Evolutionary conservation across 495 filamentous ascomycete species (phyloP), one percentile per base, ranked within the genome.

Genomic region (Polyplosphaeria fusca): DNA sequence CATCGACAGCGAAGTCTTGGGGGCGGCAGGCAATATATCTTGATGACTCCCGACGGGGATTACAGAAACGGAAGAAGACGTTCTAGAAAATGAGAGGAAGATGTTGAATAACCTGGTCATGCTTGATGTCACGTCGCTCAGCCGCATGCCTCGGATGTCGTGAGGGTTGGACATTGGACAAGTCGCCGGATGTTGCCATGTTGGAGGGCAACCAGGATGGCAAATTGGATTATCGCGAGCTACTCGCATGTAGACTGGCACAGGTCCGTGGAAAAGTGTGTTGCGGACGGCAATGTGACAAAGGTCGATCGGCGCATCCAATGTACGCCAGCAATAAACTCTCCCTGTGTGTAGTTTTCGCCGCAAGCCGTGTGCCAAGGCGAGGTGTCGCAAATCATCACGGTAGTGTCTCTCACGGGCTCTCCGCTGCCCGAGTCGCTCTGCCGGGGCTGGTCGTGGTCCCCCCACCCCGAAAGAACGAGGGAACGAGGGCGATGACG

Each of bases 1-100:
- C n/a, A 12, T 5, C 28, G 14, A 32, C 30, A 12, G 32, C 20
- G 25, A 32, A 20, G 19, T 28, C 18, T 37, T 18, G 40, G 13
- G 24, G 5, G 44, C 44, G 54, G 40, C 26, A 52, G 9, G 40
- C 30, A 60, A 53, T 60, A 24, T 60, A 60, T 53, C 48, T 53
- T 52, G 42, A 60, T 53, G 56, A 47, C 19, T 12, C 1, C 19
- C 14, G 25, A 47, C 53, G 30, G 32, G 43, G 43, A 26, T 46
- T 14, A 4, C 43, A 46, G 11, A 7, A 35, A 26, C 43, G 43
- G 24, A 23, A 46, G 43, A 46, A 46, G 43, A n/a, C 18, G 26
- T 52, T 52, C 47, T 57, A 27, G 55, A 47, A 51, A 24, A 43
- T 43, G 47, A 46, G 27, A 24, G 18, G n/a, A 25, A 39, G 47